These are phyloP conservation scores for Rhizophagus clarus DNA, from an alignment of 192 early-diverging fungal species.

Conservation along the genomic window DNA sequence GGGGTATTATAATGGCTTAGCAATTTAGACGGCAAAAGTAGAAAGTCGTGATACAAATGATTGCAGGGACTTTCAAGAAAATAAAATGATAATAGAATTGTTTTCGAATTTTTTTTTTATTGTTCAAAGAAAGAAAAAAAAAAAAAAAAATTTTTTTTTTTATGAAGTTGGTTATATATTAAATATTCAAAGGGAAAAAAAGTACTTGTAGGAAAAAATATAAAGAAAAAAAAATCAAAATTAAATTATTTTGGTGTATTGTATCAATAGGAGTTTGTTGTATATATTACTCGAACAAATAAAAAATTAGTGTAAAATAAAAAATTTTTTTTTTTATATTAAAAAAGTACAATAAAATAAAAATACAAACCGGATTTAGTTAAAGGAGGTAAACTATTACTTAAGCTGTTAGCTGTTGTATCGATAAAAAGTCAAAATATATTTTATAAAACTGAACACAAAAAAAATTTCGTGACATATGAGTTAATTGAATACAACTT, in stretches of 20 bases:
- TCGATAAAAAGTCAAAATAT: too few relatives aligned
- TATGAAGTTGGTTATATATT: not conserved
- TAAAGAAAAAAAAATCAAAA: too few relatives aligned
- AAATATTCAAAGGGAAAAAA: not conserved
- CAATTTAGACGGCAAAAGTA: conserved; percentile 4
- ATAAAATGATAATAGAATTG: not conserved
- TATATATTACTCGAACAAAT: not conserved
- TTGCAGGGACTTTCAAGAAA: not conserved
- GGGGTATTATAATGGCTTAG: conserved; percentile 10
- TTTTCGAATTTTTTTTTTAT: not conserved
- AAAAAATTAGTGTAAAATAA: not conserved
- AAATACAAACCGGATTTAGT: not conserved
- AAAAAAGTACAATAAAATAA: not conserved
- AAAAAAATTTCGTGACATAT: not conserved
- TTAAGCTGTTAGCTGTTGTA: not conserved
- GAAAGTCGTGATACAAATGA: conserved; percentile 11
- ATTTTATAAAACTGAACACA: not conserved
- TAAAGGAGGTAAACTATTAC: not conserved
- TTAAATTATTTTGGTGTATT: not conserved
- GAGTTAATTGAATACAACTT: not conserved
- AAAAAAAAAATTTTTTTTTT: not conserved
- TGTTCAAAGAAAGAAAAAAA: not conserved
- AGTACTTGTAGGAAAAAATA: not conserved
- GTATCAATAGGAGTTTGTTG: not conserved
- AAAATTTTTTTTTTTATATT: not conserved